These are phyloP conservation scores for Curvularia hawaiiensis DNA, from an alignment of 2,329 filamentous ascomycete species.

Conservation along the genomic window DNA sequence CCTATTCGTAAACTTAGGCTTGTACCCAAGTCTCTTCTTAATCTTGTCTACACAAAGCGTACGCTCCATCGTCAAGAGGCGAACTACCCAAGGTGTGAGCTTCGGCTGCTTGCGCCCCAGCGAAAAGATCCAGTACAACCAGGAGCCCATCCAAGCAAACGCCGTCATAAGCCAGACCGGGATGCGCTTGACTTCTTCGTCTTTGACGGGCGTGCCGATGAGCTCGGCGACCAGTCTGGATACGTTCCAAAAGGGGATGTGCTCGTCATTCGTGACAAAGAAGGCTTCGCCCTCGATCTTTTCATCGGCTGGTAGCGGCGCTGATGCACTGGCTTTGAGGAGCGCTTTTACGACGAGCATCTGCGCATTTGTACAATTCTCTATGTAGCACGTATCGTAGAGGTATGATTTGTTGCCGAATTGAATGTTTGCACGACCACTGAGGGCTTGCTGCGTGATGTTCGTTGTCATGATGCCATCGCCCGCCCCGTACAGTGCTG, in stretches of 20 bases:
- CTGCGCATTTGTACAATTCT: not conserved
- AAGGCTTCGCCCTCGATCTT: conserved; percentile 1
- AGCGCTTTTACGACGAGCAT: not conserved
- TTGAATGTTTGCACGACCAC: not conserved
- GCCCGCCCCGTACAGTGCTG: not conserved
- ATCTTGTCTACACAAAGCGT: not conserved
- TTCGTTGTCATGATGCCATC: not conserved
- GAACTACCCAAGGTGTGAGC: not conserved
- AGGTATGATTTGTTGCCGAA: not conserved
- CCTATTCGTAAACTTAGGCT: not conserved
- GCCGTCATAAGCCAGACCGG: not conserved
- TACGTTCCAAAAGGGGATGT: conserved; percentile 1
- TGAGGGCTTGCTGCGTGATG: not conserved
- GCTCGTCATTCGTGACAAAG: conserved; percentile 1
- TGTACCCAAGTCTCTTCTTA: not conserved
- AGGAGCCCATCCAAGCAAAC: not conserved
- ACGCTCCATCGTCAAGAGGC: not conserved
- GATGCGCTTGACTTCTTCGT: not conserved
- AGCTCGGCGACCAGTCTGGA: not conserved
- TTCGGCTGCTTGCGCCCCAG: not conserved
- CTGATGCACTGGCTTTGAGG: not conserved
- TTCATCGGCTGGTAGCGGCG: not conserved
- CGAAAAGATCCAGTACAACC: conserved; percentile 1
- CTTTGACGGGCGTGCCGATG: not conserved
- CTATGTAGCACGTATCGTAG: not conserved